Conservation (phyloP, 441 rosid species). For the Euphorbia corollata region DNA sequence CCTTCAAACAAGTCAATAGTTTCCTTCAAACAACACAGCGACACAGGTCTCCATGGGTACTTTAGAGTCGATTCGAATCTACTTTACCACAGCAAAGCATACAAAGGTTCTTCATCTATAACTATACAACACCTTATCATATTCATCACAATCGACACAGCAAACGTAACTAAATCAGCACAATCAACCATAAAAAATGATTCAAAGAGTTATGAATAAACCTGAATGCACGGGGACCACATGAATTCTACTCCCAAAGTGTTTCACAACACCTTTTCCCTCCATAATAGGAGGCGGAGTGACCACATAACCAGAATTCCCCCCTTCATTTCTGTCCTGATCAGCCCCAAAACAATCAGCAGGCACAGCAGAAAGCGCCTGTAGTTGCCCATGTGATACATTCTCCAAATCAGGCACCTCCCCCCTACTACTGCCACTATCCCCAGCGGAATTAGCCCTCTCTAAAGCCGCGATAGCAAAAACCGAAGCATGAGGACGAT, state of each 20-base stretch:
- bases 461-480: slow-evolving; percentile 50
- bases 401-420: slow-evolving; percentile 54
- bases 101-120: neutral
- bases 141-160: neutral
- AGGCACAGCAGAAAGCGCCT: slow-evolving; percentile 65
- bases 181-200: neutral
- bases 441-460: slow-evolving; percentile 49
- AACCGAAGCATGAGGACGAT: slow-evolving; percentile 71
- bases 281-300: slow-evolving; percentile 70
- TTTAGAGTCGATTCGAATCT: neutral
- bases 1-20: neutral
- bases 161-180: neutral
- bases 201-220: slow-evolving; percentile 3
- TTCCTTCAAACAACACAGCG: neutral
- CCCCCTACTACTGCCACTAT: slow-evolving; percentile 29
- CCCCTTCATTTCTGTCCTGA: slow-evolving; percentile 44
- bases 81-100: slow-evolving; percentile 8
- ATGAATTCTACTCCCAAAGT: slow-evolving; percentile 59
- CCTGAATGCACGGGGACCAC: slow-evolving; percentile 95
- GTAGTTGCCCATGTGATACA: slow-evolving; percentile 73
- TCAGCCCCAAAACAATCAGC: slow-evolving; percentile 47
- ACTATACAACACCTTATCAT: slow-evolving; percentile 2
- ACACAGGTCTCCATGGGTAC: neutral
- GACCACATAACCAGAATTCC: slow-evolving; percentile 43
- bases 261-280: slow-evolving; percentile 78